Percentiles rank a stretch among this genome's conserved stretches.
phyloP scores from a whole-genome alignment of 2,329 filamentous ascomycete species.

The Alternaria triticimaculans region DNA sequence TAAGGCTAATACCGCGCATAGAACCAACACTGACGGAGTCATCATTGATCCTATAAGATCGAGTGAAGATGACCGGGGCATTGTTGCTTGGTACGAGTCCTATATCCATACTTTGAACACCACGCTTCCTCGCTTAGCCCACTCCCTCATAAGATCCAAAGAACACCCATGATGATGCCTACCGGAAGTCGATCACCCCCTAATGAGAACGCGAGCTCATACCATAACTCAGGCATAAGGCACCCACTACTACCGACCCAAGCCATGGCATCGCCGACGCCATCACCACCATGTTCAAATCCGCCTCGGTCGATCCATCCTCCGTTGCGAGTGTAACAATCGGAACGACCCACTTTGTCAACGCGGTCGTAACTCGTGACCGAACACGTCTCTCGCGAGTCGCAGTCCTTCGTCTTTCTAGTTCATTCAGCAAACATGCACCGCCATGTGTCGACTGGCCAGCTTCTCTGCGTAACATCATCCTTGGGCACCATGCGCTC shows the following conservation, averaged over 20 bases:
- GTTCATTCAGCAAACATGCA: slow-evolving; percentile 56
- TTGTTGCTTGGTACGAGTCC: slow-evolving; percentile 42
- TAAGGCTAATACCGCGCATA: slow-evolving; percentile 15
- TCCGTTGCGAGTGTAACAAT: slow-evolving; percentile 56
- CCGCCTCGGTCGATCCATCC: slow-evolving; percentile 36
- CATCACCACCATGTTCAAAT: slow-evolving; percentile 47
- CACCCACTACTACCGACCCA: slow-evolving; percentile 47
- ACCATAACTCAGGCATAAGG: slow-evolving; percentile 42
- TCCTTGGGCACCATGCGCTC: slow-evolving; percentile 54
- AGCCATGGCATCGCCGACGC: slow-evolving; percentile 47
- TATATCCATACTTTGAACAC: neutral
- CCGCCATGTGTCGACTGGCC: slow-evolving; percentile 61
- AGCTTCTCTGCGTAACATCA: slow-evolving; percentile 51
- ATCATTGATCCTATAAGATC: slow-evolving; percentile 44
- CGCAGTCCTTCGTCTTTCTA: slow-evolving; percentile 59
- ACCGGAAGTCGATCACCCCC: neutral
- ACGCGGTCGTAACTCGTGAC: slow-evolving; percentile 60
- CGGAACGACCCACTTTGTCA: slow-evolving; percentile 61
- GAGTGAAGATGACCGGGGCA: slow-evolving; percentile 34
- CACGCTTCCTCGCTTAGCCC: neutral
- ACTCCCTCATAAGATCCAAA: neutral
- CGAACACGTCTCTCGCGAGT: slow-evolving; percentile 58
- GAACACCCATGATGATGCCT: neutral
- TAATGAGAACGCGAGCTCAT: neutral
- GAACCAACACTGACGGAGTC: slow-evolving; percentile 48